These are phyloP conservation scores for Cynanchum wilfordii DNA, from an alignment of 257 asterid genomes.

Conservation along the genomic window DNA sequence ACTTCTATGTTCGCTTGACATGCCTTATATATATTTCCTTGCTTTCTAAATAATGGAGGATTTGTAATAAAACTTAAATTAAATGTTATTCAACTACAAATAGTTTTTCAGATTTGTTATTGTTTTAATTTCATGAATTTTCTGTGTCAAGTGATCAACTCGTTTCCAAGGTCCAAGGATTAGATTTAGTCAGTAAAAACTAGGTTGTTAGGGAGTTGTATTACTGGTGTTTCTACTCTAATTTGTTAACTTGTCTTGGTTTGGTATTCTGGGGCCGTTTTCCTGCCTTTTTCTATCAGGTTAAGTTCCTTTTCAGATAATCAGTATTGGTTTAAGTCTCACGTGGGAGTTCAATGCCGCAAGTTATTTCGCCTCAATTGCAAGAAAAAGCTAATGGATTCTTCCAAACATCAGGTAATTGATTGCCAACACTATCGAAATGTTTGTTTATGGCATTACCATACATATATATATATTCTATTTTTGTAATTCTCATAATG, in stretches of 20 bases:
- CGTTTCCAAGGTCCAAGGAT: not conserved
- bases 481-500: conserved; percentile 6
- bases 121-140: not conserved
- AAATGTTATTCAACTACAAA: not conserved
- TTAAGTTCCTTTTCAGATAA: not conserved
- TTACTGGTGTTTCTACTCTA: not conserved
- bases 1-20: not conserved
- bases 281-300: conserved; percentile 2
- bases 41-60: not conserved
- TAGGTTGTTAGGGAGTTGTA: not conserved
- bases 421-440: not conserved
- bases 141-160: not conserved
- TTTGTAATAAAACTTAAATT: not conserved
- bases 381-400: conserved; percentile 81
- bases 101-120: not conserved
- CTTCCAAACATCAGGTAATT: conserved; percentile 77
- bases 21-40: not conserved
- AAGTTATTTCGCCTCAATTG: conserved; percentile 73
- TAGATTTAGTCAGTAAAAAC: not conserved
- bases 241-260: not conserved
- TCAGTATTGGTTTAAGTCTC: conserved; percentile 2
- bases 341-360: conserved; percentile 55
- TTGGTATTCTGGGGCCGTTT: not conserved
- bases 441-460: not conserved
- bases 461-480: not conserved